phyloP scores from a whole-genome alignment of 1,284 basidiomycete species.

The Cutaneotrichosporon sp. region DNA sequence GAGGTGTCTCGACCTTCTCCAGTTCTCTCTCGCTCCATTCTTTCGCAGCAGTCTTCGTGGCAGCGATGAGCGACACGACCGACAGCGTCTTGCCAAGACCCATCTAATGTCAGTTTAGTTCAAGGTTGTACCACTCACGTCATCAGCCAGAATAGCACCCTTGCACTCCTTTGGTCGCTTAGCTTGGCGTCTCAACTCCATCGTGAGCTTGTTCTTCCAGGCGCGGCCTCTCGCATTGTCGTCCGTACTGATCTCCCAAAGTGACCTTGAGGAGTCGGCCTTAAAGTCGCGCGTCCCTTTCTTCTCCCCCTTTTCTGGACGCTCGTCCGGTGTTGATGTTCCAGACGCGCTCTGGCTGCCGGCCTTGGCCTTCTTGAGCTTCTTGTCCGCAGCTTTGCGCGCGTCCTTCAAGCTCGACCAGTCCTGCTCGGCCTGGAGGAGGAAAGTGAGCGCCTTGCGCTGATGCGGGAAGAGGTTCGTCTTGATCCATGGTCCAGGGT shows the following conservation, averaged over 20 bases:
- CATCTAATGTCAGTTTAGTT: conserved; percentile 59
- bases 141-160: conserved; percentile 89
- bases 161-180: conserved; percentile 71
- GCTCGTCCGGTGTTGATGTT: conserved; percentile 8
- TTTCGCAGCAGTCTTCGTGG: conserved; percentile 70
- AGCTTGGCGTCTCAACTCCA: conserved; percentile 62
- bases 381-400: conserved; percentile 37
- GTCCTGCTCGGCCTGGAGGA: conserved; percentile 80
- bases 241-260: conserved; percentile 45
- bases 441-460: conserved; percentile 93
- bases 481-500: conserved; percentile 80
- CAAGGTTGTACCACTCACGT: conserved; percentile 58
- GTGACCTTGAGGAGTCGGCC: conserved; percentile 36
- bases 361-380: conserved; percentile 32
- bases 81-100: conserved; percentile 98
- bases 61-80: conserved; percentile 82
- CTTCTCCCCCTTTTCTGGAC: conserved; percentile 8
- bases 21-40: conserved; percentile 60
- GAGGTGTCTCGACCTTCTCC: conserved; percentile 54
- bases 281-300: conserved; percentile 28
- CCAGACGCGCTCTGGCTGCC: conserved; percentile 22
- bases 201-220: conserved; percentile 85
- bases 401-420: conserved; percentile 43
- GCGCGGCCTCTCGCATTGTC: conserved; percentile 61
- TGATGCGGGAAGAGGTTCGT: conserved; percentile 96